Conservation (phyloP, 805 yeast species). For the Sugiyamaella boreocaroliniensis region DNA sequence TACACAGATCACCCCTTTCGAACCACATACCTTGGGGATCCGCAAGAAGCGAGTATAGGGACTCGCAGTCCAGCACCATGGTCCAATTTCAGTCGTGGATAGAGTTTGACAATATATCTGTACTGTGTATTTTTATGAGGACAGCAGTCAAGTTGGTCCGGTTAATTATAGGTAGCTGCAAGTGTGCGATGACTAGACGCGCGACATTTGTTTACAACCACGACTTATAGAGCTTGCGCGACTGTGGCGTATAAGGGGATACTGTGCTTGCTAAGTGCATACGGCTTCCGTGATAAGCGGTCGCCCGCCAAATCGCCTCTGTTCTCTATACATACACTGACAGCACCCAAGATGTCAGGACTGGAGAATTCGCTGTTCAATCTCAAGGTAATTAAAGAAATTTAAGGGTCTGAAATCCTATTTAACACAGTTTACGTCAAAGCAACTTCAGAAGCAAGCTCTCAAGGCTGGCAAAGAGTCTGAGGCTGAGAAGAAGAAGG, state of each 20-base stretch:
- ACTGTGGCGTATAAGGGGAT: background rate
- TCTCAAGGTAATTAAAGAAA: slow-evolving; percentile 38
- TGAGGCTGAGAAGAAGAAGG: slow-evolving; percentile 74
- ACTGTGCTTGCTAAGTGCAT: background rate
- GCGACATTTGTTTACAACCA: background rate
- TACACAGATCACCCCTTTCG: background rate
- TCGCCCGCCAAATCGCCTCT: background rate
- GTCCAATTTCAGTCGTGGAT: background rate
- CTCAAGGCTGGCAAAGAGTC: slow-evolving; percentile 87
- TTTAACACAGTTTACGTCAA: slow-evolving; percentile 69
- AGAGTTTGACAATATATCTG: background rate
- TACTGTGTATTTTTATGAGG: too few relatives aligned
- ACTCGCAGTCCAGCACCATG: background rate
- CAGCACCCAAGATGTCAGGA: background rate
- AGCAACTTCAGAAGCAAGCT: slow-evolving; percentile 86
- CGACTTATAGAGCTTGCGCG: background rate
- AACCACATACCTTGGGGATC: background rate
- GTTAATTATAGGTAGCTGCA: too few relatives aligned
- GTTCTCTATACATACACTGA: too few relatives aligned
- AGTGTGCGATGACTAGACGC: too few relatives aligned
- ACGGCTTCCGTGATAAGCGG: background rate
- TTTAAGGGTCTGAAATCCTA: background rate
- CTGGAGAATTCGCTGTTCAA: slow-evolving; percentile 46
- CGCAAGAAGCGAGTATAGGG: background rate
- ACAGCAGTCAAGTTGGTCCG: too few relatives aligned